Conservation (phyloP, 108 stramenopile genomes). For the Craspedostauros australis region DNA sequence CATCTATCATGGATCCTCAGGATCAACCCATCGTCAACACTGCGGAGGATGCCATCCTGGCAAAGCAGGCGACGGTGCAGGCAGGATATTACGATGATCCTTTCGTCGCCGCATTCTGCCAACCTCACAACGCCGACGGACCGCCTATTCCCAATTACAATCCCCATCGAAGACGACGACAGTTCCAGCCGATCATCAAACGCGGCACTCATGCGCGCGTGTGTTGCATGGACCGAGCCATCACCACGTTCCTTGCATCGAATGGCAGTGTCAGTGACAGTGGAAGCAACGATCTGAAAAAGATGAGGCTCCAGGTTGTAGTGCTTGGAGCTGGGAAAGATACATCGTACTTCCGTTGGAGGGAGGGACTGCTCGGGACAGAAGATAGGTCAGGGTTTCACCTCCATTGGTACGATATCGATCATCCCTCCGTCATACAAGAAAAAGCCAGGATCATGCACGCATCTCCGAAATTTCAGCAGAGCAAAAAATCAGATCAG, state of each 20-base stretch:
- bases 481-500: conserved; percentile 5
- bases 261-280: no score
- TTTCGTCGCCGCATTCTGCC: conserved; percentile 46
- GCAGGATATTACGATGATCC: conserved; percentile 79
- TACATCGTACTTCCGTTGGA: conserved; percentile 67
- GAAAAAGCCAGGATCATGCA: conserved; percentile 45
- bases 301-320: conserved; percentile 48
- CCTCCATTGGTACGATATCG: conserved; percentile 82
- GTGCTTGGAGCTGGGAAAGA: conserved; percentile 82
- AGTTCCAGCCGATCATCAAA: conserved; percentile 71
- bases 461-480: conserved; percentile 12
- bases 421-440: conserved; percentile 61
- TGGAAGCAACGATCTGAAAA: neutral
- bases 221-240: conserved; percentile 68
- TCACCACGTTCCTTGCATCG: conserved; percentile 45
- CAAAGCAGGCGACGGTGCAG: conserved; percentile 64
- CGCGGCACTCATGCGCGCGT: conserved; percentile 83
- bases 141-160: neutral
- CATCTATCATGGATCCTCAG: neutral
- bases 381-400: conserved; percentile 1
- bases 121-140: neutral
- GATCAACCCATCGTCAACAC: conserved; percentile 59
- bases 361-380: conserved; percentile 16
- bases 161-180: conserved; percentile 6
- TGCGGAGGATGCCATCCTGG: conserved; percentile 67